A percentile compares a stretch with the other conserved stretches of the same genome.
Evolutionary conservation across 257 asterid genomes (phyloP).

Genomic region (Catharanthus roseus): DNA sequence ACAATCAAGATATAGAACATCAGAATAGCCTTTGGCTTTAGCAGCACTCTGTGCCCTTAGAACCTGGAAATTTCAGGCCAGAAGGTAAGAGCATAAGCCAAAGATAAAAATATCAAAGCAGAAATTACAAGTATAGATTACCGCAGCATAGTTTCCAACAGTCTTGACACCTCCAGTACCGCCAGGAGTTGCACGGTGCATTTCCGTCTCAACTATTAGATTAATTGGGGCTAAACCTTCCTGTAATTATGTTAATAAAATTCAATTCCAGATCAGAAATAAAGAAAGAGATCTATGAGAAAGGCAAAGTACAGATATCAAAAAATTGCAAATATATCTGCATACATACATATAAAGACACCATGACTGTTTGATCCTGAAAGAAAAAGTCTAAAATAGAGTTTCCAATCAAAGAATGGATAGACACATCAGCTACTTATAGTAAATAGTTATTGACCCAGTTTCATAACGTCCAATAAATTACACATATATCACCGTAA

Average conservation of each 20-base stretch:
- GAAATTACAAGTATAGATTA: slow-evolving; percentile 28
- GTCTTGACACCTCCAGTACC: slow-evolving; percentile 98
- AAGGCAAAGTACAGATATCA: not conserved
- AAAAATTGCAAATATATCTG: not conserved
- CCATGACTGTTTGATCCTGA: not conserved
- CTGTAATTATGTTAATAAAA: slow-evolving; percentile 34
- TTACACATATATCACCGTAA: not conserved
- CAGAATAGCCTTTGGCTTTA: slow-evolving; percentile 89
- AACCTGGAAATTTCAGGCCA: slow-evolving; percentile 40
- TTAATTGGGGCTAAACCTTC: slow-evolving; percentile 97
- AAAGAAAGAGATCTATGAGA: not conserved
- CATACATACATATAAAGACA: not conserved
- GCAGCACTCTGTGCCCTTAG: slow-evolving; percentile 92
- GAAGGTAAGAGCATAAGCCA: not conserved
- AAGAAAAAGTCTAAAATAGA: not conserved
- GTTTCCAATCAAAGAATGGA: not conserved
- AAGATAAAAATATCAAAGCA: not conserved
- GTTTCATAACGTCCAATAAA: not conserved
- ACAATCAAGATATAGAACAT: slow-evolving; percentile 82
- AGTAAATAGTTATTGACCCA: not conserved
- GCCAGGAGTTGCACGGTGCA: slow-evolving; percentile 98
- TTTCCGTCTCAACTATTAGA: slow-evolving; percentile 81
- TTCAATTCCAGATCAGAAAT: not conserved
- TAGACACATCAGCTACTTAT: not conserved
- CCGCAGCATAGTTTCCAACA: slow-evolving; percentile 95